phyloP scores from a whole-genome alignment of 306 rosid genomes.

The Pyrus bretschneideri region DNA sequence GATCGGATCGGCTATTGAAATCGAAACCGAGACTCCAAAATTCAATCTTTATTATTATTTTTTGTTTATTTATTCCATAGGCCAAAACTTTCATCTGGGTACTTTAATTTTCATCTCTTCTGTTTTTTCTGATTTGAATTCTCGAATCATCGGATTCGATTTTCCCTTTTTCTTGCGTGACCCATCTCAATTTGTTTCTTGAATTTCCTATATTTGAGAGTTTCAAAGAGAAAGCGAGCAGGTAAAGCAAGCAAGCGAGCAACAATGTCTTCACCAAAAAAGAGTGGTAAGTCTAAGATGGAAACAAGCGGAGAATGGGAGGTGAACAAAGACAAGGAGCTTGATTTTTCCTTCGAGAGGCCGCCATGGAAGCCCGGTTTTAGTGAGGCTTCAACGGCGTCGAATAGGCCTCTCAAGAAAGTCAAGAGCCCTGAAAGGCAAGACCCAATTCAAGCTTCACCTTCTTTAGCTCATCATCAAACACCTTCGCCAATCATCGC shows the following conservation, averaged over 20 bases:
- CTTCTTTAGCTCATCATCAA: conserved; percentile 16
- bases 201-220: neutral
- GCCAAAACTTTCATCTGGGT: conserved; percentile 21
- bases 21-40: conserved; percentile 23
- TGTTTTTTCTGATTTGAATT: too few species aligned
- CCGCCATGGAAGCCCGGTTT: conserved; percentile 47
- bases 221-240: conserved; percentile 39
- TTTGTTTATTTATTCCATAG: neutral
- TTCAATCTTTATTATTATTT: conserved; percentile 6
- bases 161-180: neutral
- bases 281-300: conserved; percentile 42
- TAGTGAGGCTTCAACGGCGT: conserved; percentile 39
- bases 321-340: conserved; percentile 29
- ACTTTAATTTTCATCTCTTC: neutral
- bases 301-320: conserved; percentile 24
- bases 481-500: conserved; percentile 8
- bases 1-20: conserved; percentile 29
- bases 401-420: conserved; percentile 68
- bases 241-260: neutral
- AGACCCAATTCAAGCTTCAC: conserved; percentile 26
- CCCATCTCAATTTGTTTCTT: conserved; percentile 16
- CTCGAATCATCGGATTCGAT: neutral
- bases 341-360: conserved; percentile 28
- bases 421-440: conserved; percentile 52
- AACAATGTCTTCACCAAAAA: conserved; percentile 44